These are phyloP conservation scores for Naegleria lovaniensis DNA, from an alignment of 208 protist species.

Conservation along the genomic window DNA sequence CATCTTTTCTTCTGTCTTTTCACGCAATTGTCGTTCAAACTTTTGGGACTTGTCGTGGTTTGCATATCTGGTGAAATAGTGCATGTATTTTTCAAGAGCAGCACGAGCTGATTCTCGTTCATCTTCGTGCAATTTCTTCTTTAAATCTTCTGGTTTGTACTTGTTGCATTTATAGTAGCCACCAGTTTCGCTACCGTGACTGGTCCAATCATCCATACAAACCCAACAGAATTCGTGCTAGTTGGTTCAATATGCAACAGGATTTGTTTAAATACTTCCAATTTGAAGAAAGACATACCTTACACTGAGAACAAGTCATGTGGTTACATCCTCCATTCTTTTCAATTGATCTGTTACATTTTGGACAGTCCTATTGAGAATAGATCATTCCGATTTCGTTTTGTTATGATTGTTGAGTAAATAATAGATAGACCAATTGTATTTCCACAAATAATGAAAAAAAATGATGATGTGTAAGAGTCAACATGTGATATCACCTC, in stretches of 20 bases:
- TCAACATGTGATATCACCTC: too few species aligned
- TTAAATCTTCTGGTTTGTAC: conserved; percentile 16
- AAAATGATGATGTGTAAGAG: too few species aligned
- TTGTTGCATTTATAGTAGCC: conserved; percentile 30
- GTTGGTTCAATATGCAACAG: too few species aligned
- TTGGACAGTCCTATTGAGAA: conserved; percentile 1
- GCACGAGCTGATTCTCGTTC: conserved; percentile 4
- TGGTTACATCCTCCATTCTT: conserved; percentile 77
- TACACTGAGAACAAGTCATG: conserved; percentile 24
- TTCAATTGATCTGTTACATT: conserved; percentile 59
- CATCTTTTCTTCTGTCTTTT: conserved; percentile 33
- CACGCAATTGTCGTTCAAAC: conserved; percentile 34
- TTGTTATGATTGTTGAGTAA: too few species aligned
- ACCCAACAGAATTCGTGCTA: conserved; percentile 30
- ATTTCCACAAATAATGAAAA: too few species aligned
- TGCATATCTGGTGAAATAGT: conserved; percentile 41
- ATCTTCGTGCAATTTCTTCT: background rate
- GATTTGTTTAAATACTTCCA: too few species aligned
- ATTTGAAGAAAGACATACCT: background rate
- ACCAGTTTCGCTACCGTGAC: background rate
- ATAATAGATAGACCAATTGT: too few species aligned
- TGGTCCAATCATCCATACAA: conserved; percentile 15
- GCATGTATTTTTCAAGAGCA: conserved; percentile 40
- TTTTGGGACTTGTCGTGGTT: conserved; percentile 43
- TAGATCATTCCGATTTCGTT: background rate